Conservation (phyloP, 257 asterid species). For the Solanum rostratum region DNA sequence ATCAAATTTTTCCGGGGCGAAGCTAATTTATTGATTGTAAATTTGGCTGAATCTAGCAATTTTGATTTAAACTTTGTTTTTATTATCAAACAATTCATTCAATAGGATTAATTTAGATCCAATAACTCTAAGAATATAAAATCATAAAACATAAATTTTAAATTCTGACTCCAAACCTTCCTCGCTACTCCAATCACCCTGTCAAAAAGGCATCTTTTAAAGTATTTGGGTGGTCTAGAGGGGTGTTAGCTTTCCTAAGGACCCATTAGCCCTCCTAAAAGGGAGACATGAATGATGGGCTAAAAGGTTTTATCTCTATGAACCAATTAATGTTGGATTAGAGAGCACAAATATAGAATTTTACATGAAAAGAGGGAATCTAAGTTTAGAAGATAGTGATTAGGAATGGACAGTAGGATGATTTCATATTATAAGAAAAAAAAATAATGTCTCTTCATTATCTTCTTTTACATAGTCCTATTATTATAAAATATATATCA, state of each 20-base stretch:
- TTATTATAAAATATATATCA: not conserved
- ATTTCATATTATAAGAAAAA: slow-evolving; percentile 3
- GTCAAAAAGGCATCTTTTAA: slow-evolving; percentile 22
- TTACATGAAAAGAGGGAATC: slow-evolving; percentile 5
- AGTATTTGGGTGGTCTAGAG: slow-evolving; percentile 24
- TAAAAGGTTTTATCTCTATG: slow-evolving; percentile 40
- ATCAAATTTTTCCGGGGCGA: not conserved
- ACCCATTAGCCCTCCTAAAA: slow-evolving; percentile 28
- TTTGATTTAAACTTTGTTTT: not conserved
- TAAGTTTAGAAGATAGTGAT: slow-evolving; percentile 4
- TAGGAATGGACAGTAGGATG: slow-evolving; percentile 3
- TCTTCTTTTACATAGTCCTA: not conserved
- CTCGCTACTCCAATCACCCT: slow-evolving; percentile 25
- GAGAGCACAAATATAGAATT: slow-evolving; percentile 20
- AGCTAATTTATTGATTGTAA: not conserved
- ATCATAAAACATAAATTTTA: rapidly evolving
- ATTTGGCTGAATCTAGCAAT: not conserved
- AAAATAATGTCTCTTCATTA: not conserved
- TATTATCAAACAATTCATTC: not conserved
- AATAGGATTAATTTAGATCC: not conserved
- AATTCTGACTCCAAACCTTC: not conserved
- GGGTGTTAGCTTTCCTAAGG: slow-evolving; percentile 6
- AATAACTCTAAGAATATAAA: not conserved
- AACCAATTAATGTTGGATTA: slow-evolving; percentile 31
- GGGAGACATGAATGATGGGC: slow-evolving; percentile 57